Conservation (phyloP, 2,329 filamentous ascomycete genomes). For the Calonectria naviculata region DNA sequence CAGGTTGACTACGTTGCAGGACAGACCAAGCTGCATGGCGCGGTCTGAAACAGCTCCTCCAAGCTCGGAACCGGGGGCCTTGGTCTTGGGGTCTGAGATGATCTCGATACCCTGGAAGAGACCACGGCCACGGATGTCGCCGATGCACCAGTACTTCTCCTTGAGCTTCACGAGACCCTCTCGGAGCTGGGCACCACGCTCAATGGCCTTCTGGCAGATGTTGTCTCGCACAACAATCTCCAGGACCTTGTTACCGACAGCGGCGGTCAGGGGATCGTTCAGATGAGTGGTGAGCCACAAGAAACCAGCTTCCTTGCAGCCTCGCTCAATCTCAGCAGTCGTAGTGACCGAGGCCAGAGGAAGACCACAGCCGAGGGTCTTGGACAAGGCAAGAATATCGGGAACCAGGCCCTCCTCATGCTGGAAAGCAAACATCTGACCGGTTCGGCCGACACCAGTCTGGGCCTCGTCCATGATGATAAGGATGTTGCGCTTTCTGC, state of each 20-base stretch:
- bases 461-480: conserved; percentile 71
- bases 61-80: conserved; percentile 54
- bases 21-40: conserved; percentile 58
- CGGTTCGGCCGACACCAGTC: conserved; percentile 66
- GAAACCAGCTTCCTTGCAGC: conserved; percentile 56
- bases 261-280: conserved; percentile 64
- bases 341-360: conserved; percentile 63
- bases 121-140: conserved; percentile 62
- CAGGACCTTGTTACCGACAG: conserved; percentile 65
- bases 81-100: conserved; percentile 53
- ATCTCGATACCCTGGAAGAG: conserved; percentile 64
- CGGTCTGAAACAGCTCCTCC: conserved; percentile 55
- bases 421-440: conserved; percentile 69
- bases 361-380: conserved; percentile 65
- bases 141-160: conserved; percentile 62
- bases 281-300: conserved; percentile 64
- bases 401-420: conserved; percentile 41
- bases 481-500: conserved; percentile 65
- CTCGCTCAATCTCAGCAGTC: conserved; percentile 57
- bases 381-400: conserved; percentile 49
- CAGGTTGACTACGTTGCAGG: conserved; percentile 60
- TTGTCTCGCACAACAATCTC: conserved; percentile 63
- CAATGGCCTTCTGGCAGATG: conserved; percentile 52
- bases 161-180: conserved; percentile 56
- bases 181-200: conserved; percentile 55